phyloP scores from a whole-genome alignment of 768 basidiomycete genomes.

The Podaxis mareebaensis region DNA sequence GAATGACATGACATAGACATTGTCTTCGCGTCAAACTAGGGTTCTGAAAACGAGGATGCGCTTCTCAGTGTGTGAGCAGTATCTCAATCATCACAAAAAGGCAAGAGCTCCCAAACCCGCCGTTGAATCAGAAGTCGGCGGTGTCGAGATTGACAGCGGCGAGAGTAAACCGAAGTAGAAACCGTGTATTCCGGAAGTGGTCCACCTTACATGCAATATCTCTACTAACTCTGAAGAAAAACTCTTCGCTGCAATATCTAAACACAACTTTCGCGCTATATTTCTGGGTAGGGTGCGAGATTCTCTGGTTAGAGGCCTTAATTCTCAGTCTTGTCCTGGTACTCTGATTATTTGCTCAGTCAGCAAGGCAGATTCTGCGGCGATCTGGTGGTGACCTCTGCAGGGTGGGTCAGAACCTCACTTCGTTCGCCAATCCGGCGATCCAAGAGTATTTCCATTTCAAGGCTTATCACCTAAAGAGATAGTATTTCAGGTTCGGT shows the following conservation, averaged over 20 bases:
- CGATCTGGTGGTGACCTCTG: neutral
- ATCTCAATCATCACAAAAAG: neutral
- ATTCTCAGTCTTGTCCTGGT: neutral
- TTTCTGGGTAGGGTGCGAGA: too few species aligned
- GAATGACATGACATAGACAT: slow-evolving; percentile 12
- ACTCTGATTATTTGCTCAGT: neutral
- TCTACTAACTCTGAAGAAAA: neutral
- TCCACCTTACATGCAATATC: neutral
- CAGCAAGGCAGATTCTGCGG: neutral
- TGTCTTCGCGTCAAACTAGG: neutral
- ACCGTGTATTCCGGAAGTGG: neutral
- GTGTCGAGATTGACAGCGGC: slow-evolving; percentile 14
- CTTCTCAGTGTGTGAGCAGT: neutral
- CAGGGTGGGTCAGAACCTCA: neutral
- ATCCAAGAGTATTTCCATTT: neutral
- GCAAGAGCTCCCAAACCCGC: neutral
- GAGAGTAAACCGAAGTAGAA: slow-evolving; percentile 1
- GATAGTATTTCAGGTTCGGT: neutral
- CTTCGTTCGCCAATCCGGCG: neutral
- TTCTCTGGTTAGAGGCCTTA: too few species aligned
- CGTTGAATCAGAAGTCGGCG: neutral
- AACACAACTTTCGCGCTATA: too few species aligned
- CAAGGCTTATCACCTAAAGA: neutral
- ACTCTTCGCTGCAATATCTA: neutral
- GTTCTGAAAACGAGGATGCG: neutral